phyloP scores from a whole-genome alignment of 306 rosid genomes.

The Comarum palustre region DNA sequence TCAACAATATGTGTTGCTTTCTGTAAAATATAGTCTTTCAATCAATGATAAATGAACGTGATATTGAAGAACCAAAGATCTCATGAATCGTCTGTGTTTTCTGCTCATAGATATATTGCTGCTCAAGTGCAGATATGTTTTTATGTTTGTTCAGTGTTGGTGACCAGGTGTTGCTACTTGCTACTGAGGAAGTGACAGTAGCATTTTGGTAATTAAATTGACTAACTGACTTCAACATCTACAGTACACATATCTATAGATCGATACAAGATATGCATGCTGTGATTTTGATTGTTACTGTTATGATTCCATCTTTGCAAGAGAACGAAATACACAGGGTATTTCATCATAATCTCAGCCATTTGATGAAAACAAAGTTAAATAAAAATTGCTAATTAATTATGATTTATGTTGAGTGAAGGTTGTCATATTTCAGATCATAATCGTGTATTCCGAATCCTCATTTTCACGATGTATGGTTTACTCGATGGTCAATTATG shows the following conservation, averaged over 20 bases:
- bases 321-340: background rate
- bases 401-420: too few species aligned
- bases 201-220: background rate
- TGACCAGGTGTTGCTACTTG: slow-evolving; percentile 21
- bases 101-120: background rate
- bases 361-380: background rate
- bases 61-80: background rate
- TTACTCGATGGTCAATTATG: too few species aligned
- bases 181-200: slow-evolving; percentile 18
- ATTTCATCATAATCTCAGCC: background rate
- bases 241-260: background rate
- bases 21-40: slow-evolving; percentile 22
- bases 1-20: slow-evolving; percentile 3
- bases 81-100: background rate
- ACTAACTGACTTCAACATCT: background rate
- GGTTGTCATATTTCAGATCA: too few species aligned
- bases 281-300: slow-evolving; percentile 23
- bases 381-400: background rate
- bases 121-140: background rate
- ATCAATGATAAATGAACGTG: slow-evolving; percentile 7
- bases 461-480: too few species aligned
- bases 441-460: too few species aligned
- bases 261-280: slow-evolving; percentile 3
- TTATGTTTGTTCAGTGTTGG: background rate
- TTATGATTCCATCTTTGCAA: background rate